A percentile compares a stretch with the other conserved stretches of the same genome.
Conservation (phyloP, 2,329 filamentous ascomycete species). For the Xylariaceae sp. region DNA sequence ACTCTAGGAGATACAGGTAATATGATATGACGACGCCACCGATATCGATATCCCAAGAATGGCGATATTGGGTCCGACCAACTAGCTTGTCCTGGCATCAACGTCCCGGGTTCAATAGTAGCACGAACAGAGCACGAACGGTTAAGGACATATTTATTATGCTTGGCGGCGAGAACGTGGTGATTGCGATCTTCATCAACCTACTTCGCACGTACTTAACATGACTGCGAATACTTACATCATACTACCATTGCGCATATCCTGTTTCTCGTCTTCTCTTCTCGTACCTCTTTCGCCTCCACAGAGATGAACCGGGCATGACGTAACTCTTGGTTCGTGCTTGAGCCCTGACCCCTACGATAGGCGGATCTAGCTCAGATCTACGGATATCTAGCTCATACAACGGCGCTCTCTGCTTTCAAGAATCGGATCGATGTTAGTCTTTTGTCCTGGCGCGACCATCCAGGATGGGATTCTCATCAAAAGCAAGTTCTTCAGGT, state of each 20-base stretch:
- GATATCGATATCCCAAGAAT: neutral
- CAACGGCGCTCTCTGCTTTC: neutral
- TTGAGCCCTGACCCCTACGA: neutral
- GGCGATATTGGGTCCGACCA: neutral
- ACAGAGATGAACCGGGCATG: neutral
- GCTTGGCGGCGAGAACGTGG: neutral
- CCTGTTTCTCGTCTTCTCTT: neutral
- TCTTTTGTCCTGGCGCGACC: neutral
- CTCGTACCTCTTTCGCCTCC: neutral
- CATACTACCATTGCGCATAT: neutral
- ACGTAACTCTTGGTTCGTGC: neutral
- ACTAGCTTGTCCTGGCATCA: neutral
- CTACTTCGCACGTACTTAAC: neutral
- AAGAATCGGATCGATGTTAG: neutral
- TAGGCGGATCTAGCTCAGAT: no score
- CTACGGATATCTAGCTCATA: neutral
- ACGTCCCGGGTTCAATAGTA: neutral
- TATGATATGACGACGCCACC: neutral
- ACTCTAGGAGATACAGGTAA: no score
- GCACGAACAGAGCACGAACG: neutral
- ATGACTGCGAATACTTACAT: neutral
- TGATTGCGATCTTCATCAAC: neutral
- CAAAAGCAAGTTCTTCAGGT: neutral
- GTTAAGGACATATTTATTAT: neutral
- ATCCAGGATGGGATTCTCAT: neutral